Evolutionary conservation across 371 early-diverging fungal species (phyloP), one percentile per base, ranked within the genome.

Genomic region (Apophysomyces elegans): DNA sequence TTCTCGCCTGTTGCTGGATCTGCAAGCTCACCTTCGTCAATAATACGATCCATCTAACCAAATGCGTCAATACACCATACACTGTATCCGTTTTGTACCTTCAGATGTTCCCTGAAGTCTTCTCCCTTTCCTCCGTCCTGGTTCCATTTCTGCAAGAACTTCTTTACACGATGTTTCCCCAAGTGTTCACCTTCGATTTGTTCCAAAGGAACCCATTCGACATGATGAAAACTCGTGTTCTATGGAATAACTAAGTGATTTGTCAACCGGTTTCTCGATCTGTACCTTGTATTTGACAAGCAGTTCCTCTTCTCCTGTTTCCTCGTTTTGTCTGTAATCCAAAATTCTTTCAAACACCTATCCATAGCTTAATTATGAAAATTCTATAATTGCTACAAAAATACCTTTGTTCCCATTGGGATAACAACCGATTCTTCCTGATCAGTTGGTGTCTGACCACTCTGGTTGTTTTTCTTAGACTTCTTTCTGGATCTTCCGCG

Each of bases 21-120:
- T 1, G 70, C 65, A 41, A 86, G 62, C 58, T 94, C 93, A 38
- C 93, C 93, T 72, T 91, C 93, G 70, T 94, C 93, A 74, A 94
- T 86, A 38, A 94, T 77, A 26, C 95, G 88, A 67, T 94, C 95
- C 46, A 92, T 83, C 83, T 85, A 72, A 50, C 7, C 21, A 5
- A 26, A 7, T 50, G 54, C 2, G 21, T 50, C 9, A 21, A 8
- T n/a, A 0, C 21, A 50, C 11, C 21, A 26, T 26, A 26, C 32
- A 21, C 2, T 26, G 8, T 8, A 8, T 18, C 21, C 32, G n/a
- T 2, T 50, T 11, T 1, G 21, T 87, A 79, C 73, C 63, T 80
- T 80, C 9, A 77, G 50, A 56, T 75, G 68, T 37, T 80, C 80
- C 39, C 79, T 37, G 78, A 81, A 74, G 63, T 86, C 84, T 74